phyloP scores from a whole-genome alignment of 176 grass and related monocot genomes.

The Eremochloa ophiuroides region DNA sequence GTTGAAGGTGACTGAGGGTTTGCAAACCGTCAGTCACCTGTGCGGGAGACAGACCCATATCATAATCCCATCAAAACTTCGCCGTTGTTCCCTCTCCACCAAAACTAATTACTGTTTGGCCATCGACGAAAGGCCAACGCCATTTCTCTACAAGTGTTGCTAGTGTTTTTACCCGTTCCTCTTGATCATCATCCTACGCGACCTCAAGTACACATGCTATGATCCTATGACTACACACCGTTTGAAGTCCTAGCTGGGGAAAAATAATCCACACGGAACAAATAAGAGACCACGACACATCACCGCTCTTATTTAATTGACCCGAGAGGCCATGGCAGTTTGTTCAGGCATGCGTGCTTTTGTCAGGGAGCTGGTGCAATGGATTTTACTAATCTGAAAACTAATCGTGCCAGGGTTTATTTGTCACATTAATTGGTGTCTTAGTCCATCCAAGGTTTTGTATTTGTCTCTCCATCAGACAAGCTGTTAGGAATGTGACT shows the following conservation, averaged over 20 bases:
- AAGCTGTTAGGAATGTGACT: not conserved
- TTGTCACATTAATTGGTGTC: slow-evolving; percentile 14
- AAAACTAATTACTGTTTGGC: no score
- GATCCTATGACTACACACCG: not conserved
- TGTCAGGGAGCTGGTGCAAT: slow-evolving; percentile 27
- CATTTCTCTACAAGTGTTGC: no score
- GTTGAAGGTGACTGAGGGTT: no score
- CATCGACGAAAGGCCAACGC: no score
- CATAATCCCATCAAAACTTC: no score
- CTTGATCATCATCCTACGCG: not conserved
- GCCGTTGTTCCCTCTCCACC: no score
- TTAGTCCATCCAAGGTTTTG: slow-evolving; percentile 18
- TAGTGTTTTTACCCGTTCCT: not conserved
- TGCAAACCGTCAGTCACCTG: no score
- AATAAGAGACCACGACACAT: slow-evolving; percentile 2
- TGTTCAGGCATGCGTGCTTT: slow-evolving; percentile 20
- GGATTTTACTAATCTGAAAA: slow-evolving; percentile 1
- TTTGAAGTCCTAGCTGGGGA: not conserved
- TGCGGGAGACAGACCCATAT: no score
- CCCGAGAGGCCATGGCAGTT: slow-evolving; percentile 23
- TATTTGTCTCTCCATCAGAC: not conserved
- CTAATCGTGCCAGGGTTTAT: not conserved
- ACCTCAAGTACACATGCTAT: slow-evolving; percentile 7
- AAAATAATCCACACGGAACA: not conserved
- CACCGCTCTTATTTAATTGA: not conserved